Percentiles rank a stretch among this genome's conserved stretches.
Conservation (phyloP, 2,329 filamentous ascomycete genomes). For the Aspergillus sp. region DNA sequence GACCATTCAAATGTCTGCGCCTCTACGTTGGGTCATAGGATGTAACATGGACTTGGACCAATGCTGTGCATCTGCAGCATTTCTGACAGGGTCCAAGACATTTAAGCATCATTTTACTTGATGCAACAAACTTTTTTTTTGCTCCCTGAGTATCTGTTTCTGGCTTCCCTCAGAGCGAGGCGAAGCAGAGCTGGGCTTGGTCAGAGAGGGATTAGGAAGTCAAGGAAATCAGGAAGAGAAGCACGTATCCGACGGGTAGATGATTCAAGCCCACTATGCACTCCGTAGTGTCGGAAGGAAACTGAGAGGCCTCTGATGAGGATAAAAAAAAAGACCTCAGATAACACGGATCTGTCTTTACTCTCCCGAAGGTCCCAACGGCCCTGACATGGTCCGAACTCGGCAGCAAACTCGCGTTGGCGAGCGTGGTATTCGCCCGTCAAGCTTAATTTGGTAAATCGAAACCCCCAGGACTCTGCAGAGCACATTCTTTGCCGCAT, state of each 20-base stretch:
- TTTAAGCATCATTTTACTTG: slow-evolving; percentile 16
- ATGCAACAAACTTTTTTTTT: slow-evolving; percentile 22
- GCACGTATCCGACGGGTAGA: not conserved
- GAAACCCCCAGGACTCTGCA: slow-evolving; percentile 26
- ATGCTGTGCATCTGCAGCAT: slow-evolving; percentile 26
- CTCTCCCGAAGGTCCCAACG: slow-evolving; percentile 16
- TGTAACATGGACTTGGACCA: slow-evolving; percentile 32
- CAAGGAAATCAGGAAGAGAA: slow-evolving; percentile 5
- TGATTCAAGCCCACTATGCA: not conserved
- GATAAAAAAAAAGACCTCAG: not conserved
- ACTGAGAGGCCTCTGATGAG: not conserved
- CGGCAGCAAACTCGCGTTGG: slow-evolving; percentile 29
- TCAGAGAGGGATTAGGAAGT: not conserved
- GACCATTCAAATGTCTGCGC: slow-evolving; percentile 27
- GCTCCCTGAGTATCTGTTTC: slow-evolving; percentile 17
- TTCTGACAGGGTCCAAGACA: slow-evolving; percentile 20
- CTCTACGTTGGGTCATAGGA: slow-evolving; percentile 22
- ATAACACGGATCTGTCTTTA: not conserved
- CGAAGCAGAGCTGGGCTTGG: not conserved
- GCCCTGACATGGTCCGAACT: slow-evolving; percentile 30
- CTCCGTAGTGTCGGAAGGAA: slow-evolving; percentile 2
- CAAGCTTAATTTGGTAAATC: slow-evolving; percentile 25
- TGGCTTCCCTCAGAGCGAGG: slow-evolving; percentile 14
- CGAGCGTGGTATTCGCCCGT: slow-evolving; percentile 22
- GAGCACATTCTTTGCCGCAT: slow-evolving; percentile 23